Evolutionary conservation across 306 rosid species (phyloP), one percentile per base, ranked within the genome.

Genomic region (Cucurbita pepo): DNA sequence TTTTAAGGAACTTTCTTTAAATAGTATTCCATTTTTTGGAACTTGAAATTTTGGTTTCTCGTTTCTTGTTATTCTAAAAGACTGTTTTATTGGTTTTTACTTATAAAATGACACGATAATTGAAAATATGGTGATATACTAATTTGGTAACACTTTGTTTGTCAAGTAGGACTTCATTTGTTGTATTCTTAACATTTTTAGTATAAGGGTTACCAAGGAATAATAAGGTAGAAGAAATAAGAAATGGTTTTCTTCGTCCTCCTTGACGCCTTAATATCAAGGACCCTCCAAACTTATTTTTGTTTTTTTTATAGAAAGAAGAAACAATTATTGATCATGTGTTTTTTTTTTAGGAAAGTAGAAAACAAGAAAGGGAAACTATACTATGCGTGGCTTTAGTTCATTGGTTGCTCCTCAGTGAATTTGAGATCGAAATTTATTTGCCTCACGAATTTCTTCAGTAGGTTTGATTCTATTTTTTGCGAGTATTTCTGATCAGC

Each of bases 401-500:
- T 69, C 30, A 48, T 25, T 21, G 57, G 57, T 3, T 21, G 57
- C 25, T 47, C 45, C 56, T 41, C 5, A 41, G 36, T 12, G 40
- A 21, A 61, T 61, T 16, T 38, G 22, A 37, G 69, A 16, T 37
- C 0, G 13, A 38, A 45, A 60, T 36, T 36, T 15, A 5, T 43
- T 43, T 66, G 22, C 72, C 40, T 19, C 40, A 1, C 13, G 19
- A 5, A 14, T 66, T 13, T 45, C 19, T 45, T 19, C 11, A 3
- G 5, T 43, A 44, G 37, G 72, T 44, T 44, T 44, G 52, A n/a
- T 41, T 64, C 38, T 63, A 21, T 34, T 43, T 40, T 22, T 51
- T 70, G 38, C 71, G 60, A 57, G 34, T 61, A 38, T 69, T 18
- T 56, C 53, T 56, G 34, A 74, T 72, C 56, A 13, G 75, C 74